Evolutionary conservation across 2,329 filamentous ascomycete species (phyloP), one percentile per base, ranked within the genome.

Genomic region (Paraconiothyrium sp.): DNA sequence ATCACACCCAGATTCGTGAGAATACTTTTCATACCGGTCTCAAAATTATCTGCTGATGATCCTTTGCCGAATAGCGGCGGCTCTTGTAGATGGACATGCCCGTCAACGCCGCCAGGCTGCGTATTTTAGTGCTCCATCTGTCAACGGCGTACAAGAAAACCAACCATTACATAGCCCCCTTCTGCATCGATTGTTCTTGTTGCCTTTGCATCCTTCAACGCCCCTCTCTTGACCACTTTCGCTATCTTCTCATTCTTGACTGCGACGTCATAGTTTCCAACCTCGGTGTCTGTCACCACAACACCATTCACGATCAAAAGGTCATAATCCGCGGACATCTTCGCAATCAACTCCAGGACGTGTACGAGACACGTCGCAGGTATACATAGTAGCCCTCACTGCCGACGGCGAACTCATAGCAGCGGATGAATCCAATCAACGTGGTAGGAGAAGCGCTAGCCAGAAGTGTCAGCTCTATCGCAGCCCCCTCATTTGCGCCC

Each of bases 1-100:
- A 37, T 27, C n/a, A 9, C 30, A 9, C 9, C 10, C 9, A 10
- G 2, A 7, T 7, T 3, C 11, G 13, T 6, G 6, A 24, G 20
- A 3, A 13, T 7, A 9, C 13, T 24, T 3, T 39, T 50, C 65
- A 14, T 65, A 64, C 72, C 78, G 14, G 75, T 79, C 54, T 79
- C 77, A 59, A 78, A 80, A 22, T 76, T 79, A 58, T 80, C 78
- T 52, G 77, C 76, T 22, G 76, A 75, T 37, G 73, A 76, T 16
- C 77, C 76, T 64, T 78, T 80, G 13, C 81, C 81, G 58, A 83
- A 83, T 3, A 83, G 62, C 7, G 80, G 78, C 50, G 81, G 81
- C 60, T 83, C 81, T 57, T 80, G 71, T 7, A 83, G 76, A 71
- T 83, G 81, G 24, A 83, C 81, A 67, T 84, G 81, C 6, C 79